Conservation (phyloP, 2,329 filamentous ascomycete species). For the Pseudocercospora crystallina region DNA sequence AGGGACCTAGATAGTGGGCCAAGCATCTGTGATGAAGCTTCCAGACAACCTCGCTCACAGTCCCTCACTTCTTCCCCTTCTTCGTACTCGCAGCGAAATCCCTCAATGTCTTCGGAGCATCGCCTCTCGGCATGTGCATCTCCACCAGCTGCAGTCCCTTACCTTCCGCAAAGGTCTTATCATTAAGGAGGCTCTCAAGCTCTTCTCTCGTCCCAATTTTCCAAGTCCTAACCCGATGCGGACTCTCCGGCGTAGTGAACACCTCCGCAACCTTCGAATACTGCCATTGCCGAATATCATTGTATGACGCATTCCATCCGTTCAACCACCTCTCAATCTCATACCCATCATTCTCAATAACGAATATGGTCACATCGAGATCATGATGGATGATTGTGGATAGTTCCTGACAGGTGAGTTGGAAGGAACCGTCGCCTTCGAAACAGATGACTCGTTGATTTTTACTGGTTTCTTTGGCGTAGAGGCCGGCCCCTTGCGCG, state of each 20-base stretch:
- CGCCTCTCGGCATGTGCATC: slow-evolving; percentile 18
- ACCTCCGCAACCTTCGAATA: slow-evolving; percentile 12
- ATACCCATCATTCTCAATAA: slow-evolving; percentile 51
- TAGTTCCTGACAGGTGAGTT: slow-evolving; percentile 66
- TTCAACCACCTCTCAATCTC: slow-evolving; percentile 50
- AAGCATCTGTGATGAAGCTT: no score
- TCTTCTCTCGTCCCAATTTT: slow-evolving; percentile 11
- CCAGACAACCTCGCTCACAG: not conserved
- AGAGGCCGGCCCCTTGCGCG: slow-evolving; percentile 69
- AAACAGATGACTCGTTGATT: slow-evolving; percentile 12
- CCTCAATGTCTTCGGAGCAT: slow-evolving; percentile 15
- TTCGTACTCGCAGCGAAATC: slow-evolving; percentile 6
- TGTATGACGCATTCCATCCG: slow-evolving; percentile 35
- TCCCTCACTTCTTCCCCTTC: slow-evolving; percentile 1
- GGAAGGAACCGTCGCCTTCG: slow-evolving; percentile 61
- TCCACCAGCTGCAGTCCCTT: slow-evolving; percentile 18
- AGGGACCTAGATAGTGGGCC: not conserved
- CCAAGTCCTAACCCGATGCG: slow-evolving; percentile 11
- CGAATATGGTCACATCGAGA: slow-evolving; percentile 40
- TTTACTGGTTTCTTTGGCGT: slow-evolving; percentile 61
- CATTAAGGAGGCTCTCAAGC: slow-evolving; percentile 11
- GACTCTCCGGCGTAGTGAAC: slow-evolving; percentile 6
- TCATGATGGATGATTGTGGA: slow-evolving; percentile 57
- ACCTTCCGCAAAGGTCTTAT: slow-evolving; percentile 11
- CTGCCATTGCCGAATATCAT: slow-evolving; percentile 19